phyloP scores from a whole-genome alignment of 2,329 filamentous ascomycete species.

The Didymella sp. region DNA sequence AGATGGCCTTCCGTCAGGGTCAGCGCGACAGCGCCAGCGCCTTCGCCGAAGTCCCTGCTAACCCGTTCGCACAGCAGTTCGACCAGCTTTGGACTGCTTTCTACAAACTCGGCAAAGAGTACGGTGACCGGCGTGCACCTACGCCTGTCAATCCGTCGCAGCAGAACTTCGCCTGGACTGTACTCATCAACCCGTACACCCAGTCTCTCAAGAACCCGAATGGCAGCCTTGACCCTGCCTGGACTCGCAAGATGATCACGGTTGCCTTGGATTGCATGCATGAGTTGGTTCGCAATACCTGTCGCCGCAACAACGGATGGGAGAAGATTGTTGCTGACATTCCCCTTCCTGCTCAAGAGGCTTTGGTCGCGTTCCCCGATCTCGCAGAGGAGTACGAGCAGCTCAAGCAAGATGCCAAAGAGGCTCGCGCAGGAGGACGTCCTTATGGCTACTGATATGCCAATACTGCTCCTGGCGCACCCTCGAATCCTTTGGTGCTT shows the following conservation, averaged over 20 bases:
- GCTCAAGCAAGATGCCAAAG: slow-evolving; percentile 29
- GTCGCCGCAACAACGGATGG: slow-evolving; percentile 29
- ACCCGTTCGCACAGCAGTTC: slow-evolving; percentile 26
- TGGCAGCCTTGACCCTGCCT: slow-evolving; percentile 28
- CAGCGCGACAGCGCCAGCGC: slow-evolving; percentile 22
- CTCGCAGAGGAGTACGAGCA: slow-evolving; percentile 26
- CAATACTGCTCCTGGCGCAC: neutral
- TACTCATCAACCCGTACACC: slow-evolving; percentile 37
- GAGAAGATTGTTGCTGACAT: slow-evolving; percentile 31
- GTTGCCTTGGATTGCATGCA: slow-evolving; percentile 33
- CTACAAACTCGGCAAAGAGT: slow-evolving; percentile 30
- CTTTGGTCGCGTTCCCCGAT: slow-evolving; percentile 28
- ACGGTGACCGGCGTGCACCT: slow-evolving; percentile 12
- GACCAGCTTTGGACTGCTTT: slow-evolving; percentile 29
- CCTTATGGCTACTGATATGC: slow-evolving; percentile 27
- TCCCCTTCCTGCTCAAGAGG: slow-evolving; percentile 26
- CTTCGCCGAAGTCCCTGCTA: slow-evolving; percentile 20
- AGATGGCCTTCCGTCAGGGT: slow-evolving; percentile 36
- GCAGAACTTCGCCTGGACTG: slow-evolving; percentile 32
- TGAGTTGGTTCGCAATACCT: slow-evolving; percentile 24
- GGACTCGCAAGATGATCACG: slow-evolving; percentile 25
- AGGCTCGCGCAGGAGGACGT: slow-evolving; percentile 27
- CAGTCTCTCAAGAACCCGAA: slow-evolving; percentile 34
- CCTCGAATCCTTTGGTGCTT: neutral
- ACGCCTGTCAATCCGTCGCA: slow-evolving; percentile 9